Conservation (phyloP, 371 early-diverging fungal species). For the Apophysomyces ossiformis region DNA sequence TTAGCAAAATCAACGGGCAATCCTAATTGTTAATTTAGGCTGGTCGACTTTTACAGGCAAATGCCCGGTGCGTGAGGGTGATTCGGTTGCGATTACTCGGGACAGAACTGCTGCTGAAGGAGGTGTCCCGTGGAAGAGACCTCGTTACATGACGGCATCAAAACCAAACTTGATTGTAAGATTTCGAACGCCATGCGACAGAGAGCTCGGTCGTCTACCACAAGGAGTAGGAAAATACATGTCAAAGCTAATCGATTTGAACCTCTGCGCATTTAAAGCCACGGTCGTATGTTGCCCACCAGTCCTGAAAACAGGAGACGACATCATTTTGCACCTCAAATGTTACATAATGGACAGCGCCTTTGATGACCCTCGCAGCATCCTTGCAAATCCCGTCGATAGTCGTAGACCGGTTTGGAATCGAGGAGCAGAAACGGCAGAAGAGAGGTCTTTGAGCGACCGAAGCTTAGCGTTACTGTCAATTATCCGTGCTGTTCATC, state of each 20-base stretch:
- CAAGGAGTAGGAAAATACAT: conserved; percentile 50
- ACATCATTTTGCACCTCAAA: conserved; percentile 51
- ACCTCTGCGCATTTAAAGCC: conserved; percentile 53
- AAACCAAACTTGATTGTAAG: conserved; percentile 59
- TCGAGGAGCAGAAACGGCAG: conserved; percentile 30
- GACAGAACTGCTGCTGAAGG: conserved; percentile 12
- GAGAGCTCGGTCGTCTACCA: conserved; percentile 55
- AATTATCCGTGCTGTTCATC: conserved; percentile 42
- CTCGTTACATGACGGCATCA: conserved; percentile 7
- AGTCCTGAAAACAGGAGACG: conserved; percentile 51
- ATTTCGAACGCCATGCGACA: conserved; percentile 36
- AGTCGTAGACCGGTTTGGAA: conserved; percentile 23
- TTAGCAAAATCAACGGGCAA: too few relatives aligned
- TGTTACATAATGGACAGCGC: conserved; percentile 47
- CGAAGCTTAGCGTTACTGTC: conserved; percentile 51
- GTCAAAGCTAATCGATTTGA: conserved; percentile 52
- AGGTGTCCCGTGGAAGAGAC: neutral
- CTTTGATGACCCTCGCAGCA: conserved; percentile 18
- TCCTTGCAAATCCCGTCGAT: neutral
- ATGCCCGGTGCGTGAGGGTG: conserved; percentile 40
- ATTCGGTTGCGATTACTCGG: conserved; percentile 28
- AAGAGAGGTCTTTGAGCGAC: conserved; percentile 29
- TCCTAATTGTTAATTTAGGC: conserved; percentile 20
- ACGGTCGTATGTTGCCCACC: conserved; percentile 42
- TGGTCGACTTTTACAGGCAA: conserved; percentile 40